Evolutionary conservation across 345 rosid species (phyloP).

Genomic region (Psidium guajava): DNA sequence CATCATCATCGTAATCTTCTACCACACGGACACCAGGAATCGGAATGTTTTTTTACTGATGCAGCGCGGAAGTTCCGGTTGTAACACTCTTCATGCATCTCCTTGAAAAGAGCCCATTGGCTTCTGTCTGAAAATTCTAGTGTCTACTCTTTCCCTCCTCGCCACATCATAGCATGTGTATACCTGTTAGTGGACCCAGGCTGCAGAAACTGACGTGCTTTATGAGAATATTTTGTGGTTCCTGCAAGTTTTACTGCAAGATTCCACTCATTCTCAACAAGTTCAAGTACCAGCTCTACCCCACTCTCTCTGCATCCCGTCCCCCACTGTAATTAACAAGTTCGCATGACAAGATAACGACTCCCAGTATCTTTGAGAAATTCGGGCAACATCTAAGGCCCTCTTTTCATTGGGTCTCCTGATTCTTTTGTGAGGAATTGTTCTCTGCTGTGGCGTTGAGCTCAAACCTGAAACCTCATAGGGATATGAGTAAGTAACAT

Average conservation of each 20-base stretch:
- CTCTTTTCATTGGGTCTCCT: no score
- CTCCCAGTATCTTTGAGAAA: no score
- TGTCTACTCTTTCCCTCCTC: slow-evolving; percentile 93
- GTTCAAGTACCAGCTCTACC: slow-evolving; percentile 61
- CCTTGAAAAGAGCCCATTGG: slow-evolving; percentile 90
- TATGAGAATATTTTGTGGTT: slow-evolving; percentile 51
- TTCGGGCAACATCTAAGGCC: no score
- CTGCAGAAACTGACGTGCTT: slow-evolving; percentile 88
- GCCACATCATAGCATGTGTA: slow-evolving; percentile 99
- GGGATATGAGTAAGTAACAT: no score
- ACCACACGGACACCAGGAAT: slow-evolving; percentile 79
- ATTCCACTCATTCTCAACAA: slow-evolving; percentile 81
- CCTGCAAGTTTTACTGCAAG: slow-evolving; percentile 75
- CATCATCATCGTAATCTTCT: slow-evolving; percentile 51
- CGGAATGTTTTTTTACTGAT: slow-evolving; percentile 70
- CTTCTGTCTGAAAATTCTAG: slow-evolving; percentile 83
- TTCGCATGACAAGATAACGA: no score
- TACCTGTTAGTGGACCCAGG: slow-evolving; percentile 88
- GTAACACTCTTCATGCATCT: slow-evolving; percentile 97
- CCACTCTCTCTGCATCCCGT: slow-evolving; percentile 67
- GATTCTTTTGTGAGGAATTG: no score
- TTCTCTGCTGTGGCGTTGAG: no score
- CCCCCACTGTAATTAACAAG: no score
- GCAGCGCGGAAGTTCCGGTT: slow-evolving; percentile 79
- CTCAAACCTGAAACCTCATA: no score